phyloP scores from a whole-genome alignment of 1,284 basidiomycete species.

The Calocybe gambosa region DNA sequence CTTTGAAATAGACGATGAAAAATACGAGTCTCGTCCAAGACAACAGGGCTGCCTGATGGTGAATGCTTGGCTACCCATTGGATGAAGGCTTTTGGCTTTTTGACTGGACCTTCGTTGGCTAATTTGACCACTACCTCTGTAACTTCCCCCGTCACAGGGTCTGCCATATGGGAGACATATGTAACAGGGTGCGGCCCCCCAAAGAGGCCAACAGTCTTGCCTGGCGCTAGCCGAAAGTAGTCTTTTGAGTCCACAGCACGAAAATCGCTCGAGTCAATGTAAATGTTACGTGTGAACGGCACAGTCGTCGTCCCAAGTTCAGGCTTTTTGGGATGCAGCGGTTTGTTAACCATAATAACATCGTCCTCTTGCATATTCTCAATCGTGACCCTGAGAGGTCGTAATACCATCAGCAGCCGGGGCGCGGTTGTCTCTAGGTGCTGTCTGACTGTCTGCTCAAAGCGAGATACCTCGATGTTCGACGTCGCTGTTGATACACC shows the following conservation, averaged over 20 bases:
- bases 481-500: conserved; percentile 88
- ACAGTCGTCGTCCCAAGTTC: conserved; percentile 80
- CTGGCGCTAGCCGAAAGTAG: conserved; percentile 96
- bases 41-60: conserved; percentile 74
- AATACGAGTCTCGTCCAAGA: conserved; percentile 85
- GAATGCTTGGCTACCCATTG: conserved; percentile 95
- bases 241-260: conserved; percentile 87
- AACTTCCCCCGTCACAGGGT: conserved; percentile 67
- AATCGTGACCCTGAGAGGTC: conserved; percentile 87
- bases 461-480: conserved; percentile 84
- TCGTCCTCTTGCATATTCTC: conserved; percentile 91
- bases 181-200: conserved; percentile 94
- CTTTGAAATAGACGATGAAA: conserved; percentile 94
- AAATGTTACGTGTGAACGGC: conserved; percentile 87
- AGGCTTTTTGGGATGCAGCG: conserved; percentile 92
- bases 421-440: conserved; percentile 90
- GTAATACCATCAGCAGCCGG: conserved; percentile 88
- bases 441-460: conserved; percentile 86
- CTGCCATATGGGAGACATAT: conserved; percentile 82
- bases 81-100: conserved; percentile 94
- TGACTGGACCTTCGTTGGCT: conserved; percentile 62
- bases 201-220: conserved; percentile 95
- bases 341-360: conserved; percentile 80
- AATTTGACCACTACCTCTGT: conserved; percentile 76
- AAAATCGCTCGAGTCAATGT: conserved; percentile 96